Evolutionary conservation across 352 stramenopile species (phyloP).

Genomic region (Peronospora belbahrii): DNA sequence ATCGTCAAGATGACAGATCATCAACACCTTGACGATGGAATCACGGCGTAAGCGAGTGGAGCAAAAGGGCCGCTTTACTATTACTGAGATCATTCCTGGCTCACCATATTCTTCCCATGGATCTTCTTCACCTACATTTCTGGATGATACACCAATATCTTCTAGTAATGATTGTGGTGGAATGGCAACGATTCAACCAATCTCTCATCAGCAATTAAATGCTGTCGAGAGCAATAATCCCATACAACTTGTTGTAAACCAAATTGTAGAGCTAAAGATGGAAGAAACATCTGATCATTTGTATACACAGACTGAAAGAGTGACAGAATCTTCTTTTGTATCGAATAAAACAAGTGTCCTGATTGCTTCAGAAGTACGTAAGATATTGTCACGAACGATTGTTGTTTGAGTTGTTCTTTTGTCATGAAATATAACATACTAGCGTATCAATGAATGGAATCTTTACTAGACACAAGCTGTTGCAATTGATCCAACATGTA

Average conservation of each 20-base stretch:
- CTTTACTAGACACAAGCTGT: slow-evolving; percentile 16
- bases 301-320: slow-evolving; percentile 19
- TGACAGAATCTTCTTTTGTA: slow-evolving; percentile 8
- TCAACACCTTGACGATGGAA: slow-evolving; percentile 17
- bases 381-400: neutral
- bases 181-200: slow-evolving; percentile 8
- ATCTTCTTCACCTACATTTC: slow-evolving; percentile 17
- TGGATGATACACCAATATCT: too few relatives aligned
- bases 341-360: slow-evolving; percentile 4
- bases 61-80: slow-evolving; percentile 74
- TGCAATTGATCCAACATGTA: slow-evolving; percentile 1
- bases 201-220: slow-evolving; percentile 1
- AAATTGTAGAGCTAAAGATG: neutral
- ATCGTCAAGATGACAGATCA: neutral
- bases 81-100: slow-evolving; percentile 63
- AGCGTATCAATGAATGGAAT: neutral
- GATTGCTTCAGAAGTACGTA: slow-evolving; percentile 10
- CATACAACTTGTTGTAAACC: neutral
- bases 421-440: neutral
- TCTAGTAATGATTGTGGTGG: too few relatives aligned
- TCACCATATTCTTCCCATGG: slow-evolving; percentile 35
- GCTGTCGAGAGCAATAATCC: neutral
- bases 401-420: neutral
- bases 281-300: slow-evolving; percentile 14
- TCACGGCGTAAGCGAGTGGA: slow-evolving; percentile 47